A percentile compares a stretch with the other conserved stretches of the same genome.
phyloP scores from a whole-genome alignment of 2,329 filamentous ascomycete species.

The Fusarium burgessii region DNA sequence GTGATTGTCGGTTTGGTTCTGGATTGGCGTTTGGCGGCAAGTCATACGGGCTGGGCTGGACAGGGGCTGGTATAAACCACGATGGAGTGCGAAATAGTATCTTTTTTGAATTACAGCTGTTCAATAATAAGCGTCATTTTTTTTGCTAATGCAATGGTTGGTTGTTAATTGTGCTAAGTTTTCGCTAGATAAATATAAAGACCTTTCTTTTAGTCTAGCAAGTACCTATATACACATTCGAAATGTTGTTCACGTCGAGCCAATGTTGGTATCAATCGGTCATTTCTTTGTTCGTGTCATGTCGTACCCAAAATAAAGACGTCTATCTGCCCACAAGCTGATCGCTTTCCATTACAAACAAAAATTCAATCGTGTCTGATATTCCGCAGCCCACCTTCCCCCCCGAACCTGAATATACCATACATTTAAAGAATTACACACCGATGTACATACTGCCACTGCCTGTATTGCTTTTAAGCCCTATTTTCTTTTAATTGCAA shows the following conservation, averaged over 20 bases:
- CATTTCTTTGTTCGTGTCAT: conserved; percentile 38
- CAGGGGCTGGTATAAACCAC: conserved; percentile 36
- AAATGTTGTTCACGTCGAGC: background rate
- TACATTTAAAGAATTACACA: conserved; percentile 22
- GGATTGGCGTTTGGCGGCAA: conserved; percentile 45
- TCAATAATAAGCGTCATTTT: conserved; percentile 40
- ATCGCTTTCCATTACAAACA: conserved; percentile 23
- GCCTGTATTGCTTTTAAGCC: background rate
- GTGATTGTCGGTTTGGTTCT: conserved; percentile 35
- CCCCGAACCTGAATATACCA: conserved; percentile 4
- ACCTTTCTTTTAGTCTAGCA: background rate
- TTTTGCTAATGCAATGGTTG: background rate
- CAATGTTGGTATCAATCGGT: conserved; percentile 8
- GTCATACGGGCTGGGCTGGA: conserved; percentile 25
- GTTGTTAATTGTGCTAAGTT: background rate
- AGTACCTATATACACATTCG: background rate
- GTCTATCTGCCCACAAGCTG: conserved; percentile 24
- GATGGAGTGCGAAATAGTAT: conserved; percentile 30
- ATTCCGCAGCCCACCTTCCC: background rate
- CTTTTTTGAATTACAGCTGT: conserved; percentile 38
- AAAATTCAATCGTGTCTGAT: conserved; percentile 4
- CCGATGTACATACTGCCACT: conserved; percentile 6
- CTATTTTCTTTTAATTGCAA: background rate
- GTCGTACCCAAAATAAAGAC: conserved; percentile 30
- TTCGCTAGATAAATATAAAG: background rate